These are phyloP conservation scores for Lasiosphaeria ovina DNA, from an alignment of 495 filamentous ascomycete species.

Conservation along the genomic window DNA sequence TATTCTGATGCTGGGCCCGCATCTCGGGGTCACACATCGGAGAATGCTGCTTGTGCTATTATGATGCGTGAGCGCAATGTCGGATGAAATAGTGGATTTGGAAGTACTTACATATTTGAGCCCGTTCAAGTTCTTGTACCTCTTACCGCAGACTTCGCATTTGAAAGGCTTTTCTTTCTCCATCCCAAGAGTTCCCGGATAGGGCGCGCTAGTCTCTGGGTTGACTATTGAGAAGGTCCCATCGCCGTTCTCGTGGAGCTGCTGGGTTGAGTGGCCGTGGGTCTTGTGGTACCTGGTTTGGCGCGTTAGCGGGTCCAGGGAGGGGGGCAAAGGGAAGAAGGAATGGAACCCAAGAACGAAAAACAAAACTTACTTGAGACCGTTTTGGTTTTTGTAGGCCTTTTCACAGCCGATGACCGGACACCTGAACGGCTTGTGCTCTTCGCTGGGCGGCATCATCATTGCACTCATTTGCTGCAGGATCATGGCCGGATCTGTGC, in stretches of 20 bases:
- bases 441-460: conserved; percentile 57
- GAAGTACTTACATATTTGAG: conserved; percentile 71
- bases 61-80: conserved; percentile 9
- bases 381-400: conserved; percentile 99
- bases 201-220: conserved; percentile 87
- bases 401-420: conserved; percentile 99
- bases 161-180: conserved; percentile 99
- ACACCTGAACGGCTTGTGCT: conserved; percentile 95
- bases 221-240: conserved; percentile 98
- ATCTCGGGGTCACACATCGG: conserved; percentile 61
- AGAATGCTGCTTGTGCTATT: conserved; percentile 75
- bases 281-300: conserved; percentile 63
- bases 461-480: conserved; percentile 70
- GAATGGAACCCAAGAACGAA: background rate
- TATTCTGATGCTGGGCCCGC: conserved; percentile 36
- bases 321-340: conserved; percentile 14
- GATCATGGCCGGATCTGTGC: conserved; percentile 70
- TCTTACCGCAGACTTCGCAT: conserved; percentile 94
- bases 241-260: conserved; percentile 90
- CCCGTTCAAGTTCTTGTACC: conserved; percentile 98
- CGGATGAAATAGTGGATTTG: background rate
- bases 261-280: conserved; percentile 94
- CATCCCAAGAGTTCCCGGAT: conserved; percentile 96
- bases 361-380: conserved; percentile 69
- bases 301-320: conserved; percentile 35